Evolutionary conservation across 495 filamentous ascomycete genomes (phyloP), one percentile per base, ranked within the genome.

Genomic region (Neurospora intermedia): DNA sequence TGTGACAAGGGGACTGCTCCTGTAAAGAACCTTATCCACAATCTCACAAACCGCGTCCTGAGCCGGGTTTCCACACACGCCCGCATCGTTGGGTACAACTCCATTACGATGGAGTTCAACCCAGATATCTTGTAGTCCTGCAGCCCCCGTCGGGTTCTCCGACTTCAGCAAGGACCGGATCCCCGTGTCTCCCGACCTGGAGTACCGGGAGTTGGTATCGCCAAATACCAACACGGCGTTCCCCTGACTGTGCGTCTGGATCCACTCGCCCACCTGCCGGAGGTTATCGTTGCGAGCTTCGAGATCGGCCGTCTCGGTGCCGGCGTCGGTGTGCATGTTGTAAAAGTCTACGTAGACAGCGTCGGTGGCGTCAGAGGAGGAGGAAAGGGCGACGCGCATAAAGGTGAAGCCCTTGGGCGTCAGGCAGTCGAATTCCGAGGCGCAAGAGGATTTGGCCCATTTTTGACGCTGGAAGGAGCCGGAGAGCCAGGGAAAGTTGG

Each of bases 341-440:
- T 90, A 90, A 5, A 86, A 81, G 74, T 90, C 88, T 31, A 87
- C 78, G 72, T 87, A 89, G 0, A 81, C 82, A 9, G 81, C 82
- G 1, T 70, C 18, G 3, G 75, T 69, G 27, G 27, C 27, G 27
- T 31, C 27, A 31, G 27, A 31, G 2, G 27, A 31, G 3, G 27
- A 31, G 2, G 27, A 31, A 2, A 80, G 42, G 20, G 71, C 69
- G 4, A 83, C 77, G 9, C 87, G 84, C 88, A 89, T 89, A 69
- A 87, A 87, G 0, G 88, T 88, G 75, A 88, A 89, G 4, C 89
- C 89, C 77, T 91, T 91, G 15, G 89, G 89, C 10, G 88, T 90
- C 46, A 90, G 77, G 75, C 89, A 91, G 75, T 91, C 89, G 5
- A 74, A 69, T 0, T 82, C 84, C 5, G 84, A 86, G 1, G 82